phyloP scores from a whole-genome alignment of 495 filamentous ascomycete species.

The Penicillium arizonense region DNA sequence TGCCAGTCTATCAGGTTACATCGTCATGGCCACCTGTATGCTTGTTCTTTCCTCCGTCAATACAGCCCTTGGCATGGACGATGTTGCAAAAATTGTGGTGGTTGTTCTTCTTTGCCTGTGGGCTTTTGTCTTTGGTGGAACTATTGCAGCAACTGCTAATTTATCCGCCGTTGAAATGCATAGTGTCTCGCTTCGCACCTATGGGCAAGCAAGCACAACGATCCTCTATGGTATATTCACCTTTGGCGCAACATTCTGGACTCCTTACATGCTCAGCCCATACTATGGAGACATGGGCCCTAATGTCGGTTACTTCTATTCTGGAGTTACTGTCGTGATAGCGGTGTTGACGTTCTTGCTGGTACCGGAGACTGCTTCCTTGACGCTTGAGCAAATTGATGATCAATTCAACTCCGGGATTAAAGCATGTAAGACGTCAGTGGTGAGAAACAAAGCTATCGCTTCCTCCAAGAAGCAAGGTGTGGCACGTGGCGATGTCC shows the following conservation, averaged over 20 bases:
- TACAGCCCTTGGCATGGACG: conserved; percentile 11
- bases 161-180: conserved; percentile 30
- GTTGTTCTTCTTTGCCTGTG: conserved; percentile 27
- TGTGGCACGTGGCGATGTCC: not conserved
- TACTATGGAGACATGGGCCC: conserved; percentile 30
- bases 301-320: conserved; percentile 32
- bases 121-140: conserved; percentile 30
- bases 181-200: conserved; percentile 31
- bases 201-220: conserved; percentile 28
- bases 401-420: conserved; percentile 22
- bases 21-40: conserved; percentile 27
- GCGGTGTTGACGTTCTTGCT: conserved; percentile 17
- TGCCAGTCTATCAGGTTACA: conserved; percentile 22
- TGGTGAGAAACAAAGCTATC: conserved; percentile 13
- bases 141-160: conserved; percentile 20
- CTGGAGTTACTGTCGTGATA: conserved; percentile 21
- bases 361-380: conserved; percentile 27
- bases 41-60: conserved; percentile 25
- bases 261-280: conserved; percentile 28
- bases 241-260: conserved; percentile 30
- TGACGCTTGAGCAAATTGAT: conserved; percentile 32
- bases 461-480: not conserved
- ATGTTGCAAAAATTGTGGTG: conserved; percentile 15
- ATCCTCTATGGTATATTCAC: conserved; percentile 25
- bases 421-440: conserved; percentile 26